Evolutionary conservation across 2,329 filamentous ascomycete genomes (phyloP), one percentile per base, ranked within the genome.

Genomic region (Cordyceps farinosa): DNA sequence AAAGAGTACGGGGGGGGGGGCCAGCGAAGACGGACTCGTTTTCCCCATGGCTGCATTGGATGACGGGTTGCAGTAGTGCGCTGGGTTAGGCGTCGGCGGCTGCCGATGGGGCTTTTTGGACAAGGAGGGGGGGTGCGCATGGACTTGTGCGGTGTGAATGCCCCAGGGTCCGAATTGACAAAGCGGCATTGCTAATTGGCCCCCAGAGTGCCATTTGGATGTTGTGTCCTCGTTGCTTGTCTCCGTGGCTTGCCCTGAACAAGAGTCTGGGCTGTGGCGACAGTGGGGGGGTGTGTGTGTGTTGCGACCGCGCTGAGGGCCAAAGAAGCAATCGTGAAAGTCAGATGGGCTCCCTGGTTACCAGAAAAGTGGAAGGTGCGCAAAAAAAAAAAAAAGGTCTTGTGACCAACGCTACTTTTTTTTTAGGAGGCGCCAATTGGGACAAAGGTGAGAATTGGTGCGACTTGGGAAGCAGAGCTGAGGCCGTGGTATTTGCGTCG

Each of bases 31-130:
- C n/a, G 48, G 30, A 51, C 4, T 34, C 13, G 48, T 54, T 54
- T 56, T 56, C 45, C 38, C 40, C 40, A 38, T n/a, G 11, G 34
- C 45, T 45, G 42, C 17, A 57, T 45, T 57, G 54, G 54, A 47
- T 34, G 54, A 57, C 38, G 8, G 52, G 22, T 22, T 55, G 36
- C 52, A 55, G 36, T 60, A 53, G 50, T 61, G 58, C 29, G 45
- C 40, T 53, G 58, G 58, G 48, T 61, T 53, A 53, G 57, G 58
- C 48, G 40, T 52, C 50, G 58, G 58, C 40, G 58, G 30, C 40
- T 61, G 50, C 58, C 58, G 58, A 61, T 54, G 58, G 48, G 58
- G 44, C 54, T 29, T 29, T 36, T 17, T 5, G 42, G 30, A 57
- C n/a, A 4, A 27, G 44, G 11, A 30, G 29, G 38, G 42, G 42